phyloP scores from a whole-genome alignment of 2,329 filamentous ascomycete species.

The Verticillium isaacii region DNA sequence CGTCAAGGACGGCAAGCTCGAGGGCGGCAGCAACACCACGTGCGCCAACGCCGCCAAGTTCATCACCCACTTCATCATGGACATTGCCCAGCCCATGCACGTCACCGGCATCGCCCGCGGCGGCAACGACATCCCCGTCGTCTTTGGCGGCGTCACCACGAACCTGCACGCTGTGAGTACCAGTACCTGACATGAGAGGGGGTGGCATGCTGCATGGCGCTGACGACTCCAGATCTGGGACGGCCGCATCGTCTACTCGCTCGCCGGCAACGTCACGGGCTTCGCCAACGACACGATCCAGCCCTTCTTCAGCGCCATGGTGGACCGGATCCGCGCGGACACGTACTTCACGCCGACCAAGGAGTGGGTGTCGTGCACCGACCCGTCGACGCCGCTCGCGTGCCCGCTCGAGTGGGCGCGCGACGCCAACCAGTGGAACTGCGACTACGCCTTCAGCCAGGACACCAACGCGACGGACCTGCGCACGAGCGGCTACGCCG shows the following conservation, averaged over 20 bases:
- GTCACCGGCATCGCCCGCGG: conserved; percentile 12
- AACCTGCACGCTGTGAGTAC: conserved; percentile 48
- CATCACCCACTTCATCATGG: conserved; percentile 14
- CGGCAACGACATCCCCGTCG: conserved; percentile 38
- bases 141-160: conserved; percentile 42
- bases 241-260: conserved; percentile 4
- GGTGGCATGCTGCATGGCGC: too few relatives aligned
- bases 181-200: neutral
- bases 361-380: neutral
- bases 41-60: conserved; percentile 18
- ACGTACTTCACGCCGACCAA: neutral
- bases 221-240: conserved; percentile 1
- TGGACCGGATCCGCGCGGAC: neutral
- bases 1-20: conserved; percentile 17
- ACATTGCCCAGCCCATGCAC: conserved; percentile 13
- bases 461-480: neutral
- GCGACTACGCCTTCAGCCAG: conserved; percentile 5
- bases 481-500: conserved; percentile 3
- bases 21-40: conserved; percentile 13
- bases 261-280: conserved; percentile 1
- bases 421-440: conserved; percentile 5
- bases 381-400: neutral
- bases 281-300: neutral
- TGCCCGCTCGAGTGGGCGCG: conserved; percentile 4
- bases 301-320: conserved; percentile 3